Evolutionary conservation across 495 filamentous ascomycete genomes (phyloP), one percentile per base, ranked within the genome.

Genomic region (Aspergillus leporis): DNA sequence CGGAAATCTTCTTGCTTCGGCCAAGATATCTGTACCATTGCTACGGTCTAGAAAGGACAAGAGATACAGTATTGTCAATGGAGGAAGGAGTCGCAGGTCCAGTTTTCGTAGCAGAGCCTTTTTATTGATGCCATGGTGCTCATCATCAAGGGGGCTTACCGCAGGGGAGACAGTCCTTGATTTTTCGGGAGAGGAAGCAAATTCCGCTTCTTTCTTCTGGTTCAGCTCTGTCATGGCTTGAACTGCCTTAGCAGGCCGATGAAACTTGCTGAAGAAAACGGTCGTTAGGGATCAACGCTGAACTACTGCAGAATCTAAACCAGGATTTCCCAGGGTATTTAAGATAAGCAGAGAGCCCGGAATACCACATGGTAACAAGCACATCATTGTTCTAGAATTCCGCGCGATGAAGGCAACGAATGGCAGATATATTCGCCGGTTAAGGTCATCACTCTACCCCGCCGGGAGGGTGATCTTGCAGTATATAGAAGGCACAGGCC

Each of bases 41-140:
- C 85, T 89, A 53, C 89, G 79, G 63, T 91, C 88, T 19, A 92
- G 72, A 57, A 92, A 91, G 5, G 87, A 90, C 5, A 91, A 70
- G 16, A 91, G 73, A 64, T 90, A 92, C 19, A 92, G 68, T 2
- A 91, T 66, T 0, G 85, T 86, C 25, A 91, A 74, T 0, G 85
- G 83, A 6, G 89, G 90, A 1, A 93, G 68, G 2, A 92, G 71
- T 40, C 77, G 75, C 49, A 72, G 64, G 65, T 92, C 90, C 4
- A 92, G 66, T 64, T 88, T 92, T 23, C 87, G 75, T 6, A 91
- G 67, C 19, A 91, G 63, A 0, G 80, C 71, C 49, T 79, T 82
- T 71, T 91, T 87, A 47, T 88, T 82, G 53, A 87, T 77, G 0
- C 59, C 65, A 16, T 62, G 55, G 13, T 56, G 58, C 4, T 62